Base-by-base conservation (phyloP, 208 protist genomes). In the Tritrichomonas musculus region DNA sequence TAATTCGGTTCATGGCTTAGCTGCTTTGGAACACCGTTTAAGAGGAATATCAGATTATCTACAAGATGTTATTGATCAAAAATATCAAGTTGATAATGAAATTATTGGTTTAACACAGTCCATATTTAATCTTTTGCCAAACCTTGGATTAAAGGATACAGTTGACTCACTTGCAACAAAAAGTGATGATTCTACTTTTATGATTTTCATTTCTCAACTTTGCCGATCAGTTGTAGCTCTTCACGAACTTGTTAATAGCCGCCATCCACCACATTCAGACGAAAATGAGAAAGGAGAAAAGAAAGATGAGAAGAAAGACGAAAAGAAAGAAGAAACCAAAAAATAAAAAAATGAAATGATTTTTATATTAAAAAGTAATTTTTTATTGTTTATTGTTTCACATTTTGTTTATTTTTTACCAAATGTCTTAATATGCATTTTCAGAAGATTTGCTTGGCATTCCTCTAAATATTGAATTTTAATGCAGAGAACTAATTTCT, bases 91-190 rank as follows among this genome's bases (percentile, higher is more conserved):
- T 72, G 98, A 98, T 94, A 96, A 98, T 93, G 92, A 97, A 69
- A 97, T 98, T 94, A 94, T 97, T 33, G 96, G 97, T 92, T 72
- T 96, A 57, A 94, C 97, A 49, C 96, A 98, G 95, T 96, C 98
- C 84, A 96, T 98, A 55, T 98, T 98, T 94, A 98, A 98, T 95
- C 92, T 98, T 65, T 95, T 97, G 64, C 97, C 97, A 33, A 97
- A 97, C 94, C 93, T 98, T 33, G 94, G 96, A 92, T 94, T 95
- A 0, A 94, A 96, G 84, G 94, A 94, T 50, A 93, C 94, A 72
- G 93, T 94, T 53, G 93, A 95, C 57, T 92, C 96, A 17, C 97
- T 97, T 82, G 94, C 95, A 33, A 94, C 97, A 33, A 96, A 97
- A 93, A 96, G 94, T 22, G 95, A 96, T 93, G 95, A 96, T 84